phyloP scores from a whole-genome alignment of 805 yeast genomes.

The Isabelozyma rhagii region DNA sequence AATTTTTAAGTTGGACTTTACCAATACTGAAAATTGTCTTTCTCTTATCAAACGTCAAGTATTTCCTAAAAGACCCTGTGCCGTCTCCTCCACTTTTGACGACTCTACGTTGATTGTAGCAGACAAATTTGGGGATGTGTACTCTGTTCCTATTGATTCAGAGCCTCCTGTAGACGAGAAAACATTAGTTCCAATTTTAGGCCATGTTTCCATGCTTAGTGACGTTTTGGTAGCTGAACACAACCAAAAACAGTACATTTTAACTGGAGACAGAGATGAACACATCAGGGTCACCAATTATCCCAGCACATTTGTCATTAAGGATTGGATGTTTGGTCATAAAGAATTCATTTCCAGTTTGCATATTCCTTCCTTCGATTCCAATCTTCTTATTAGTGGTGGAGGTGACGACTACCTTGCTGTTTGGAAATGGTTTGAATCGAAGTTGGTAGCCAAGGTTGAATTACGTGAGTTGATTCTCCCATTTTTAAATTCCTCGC shows the following conservation, averaged over 20 bases:
- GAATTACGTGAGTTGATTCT: conserved; percentile 41
- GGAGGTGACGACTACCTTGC: conserved; percentile 84
- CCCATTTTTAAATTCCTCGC: conserved; percentile 49
- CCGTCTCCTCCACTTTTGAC: conserved; percentile 58
- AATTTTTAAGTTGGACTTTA: conserved; percentile 47
- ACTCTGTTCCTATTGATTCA: conserved; percentile 47
- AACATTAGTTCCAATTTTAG: conserved; percentile 64
- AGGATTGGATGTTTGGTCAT: conserved; percentile 85
- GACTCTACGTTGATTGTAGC: conserved; percentile 62
- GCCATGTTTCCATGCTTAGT: conserved; percentile 97
- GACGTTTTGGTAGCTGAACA: conserved; percentile 49
- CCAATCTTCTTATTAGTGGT: conserved; percentile 62
- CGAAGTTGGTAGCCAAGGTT: conserved; percentile 45
- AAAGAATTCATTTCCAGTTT: conserved; percentile 74
- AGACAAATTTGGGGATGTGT: conserved; percentile 97
- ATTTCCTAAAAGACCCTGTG: conserved; percentile 91
- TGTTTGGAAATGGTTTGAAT: conserved; percentile 74
- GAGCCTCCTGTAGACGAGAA: conserved; percentile 40
- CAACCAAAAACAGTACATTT: conserved; percentile 48
- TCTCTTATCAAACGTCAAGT: conserved; percentile 62
- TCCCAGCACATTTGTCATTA: conserved; percentile 76
- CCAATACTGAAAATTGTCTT: conserved; percentile 38
- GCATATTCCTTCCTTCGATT: conserved; percentile 50
- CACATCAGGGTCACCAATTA: conserved; percentile 82
- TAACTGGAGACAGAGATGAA: conserved; percentile 93